Evolutionary conservation across 2,329 filamentous ascomycete genomes (phyloP), one percentile per base, ranked within the genome.

Genomic region (Fusarium sp.): DNA sequence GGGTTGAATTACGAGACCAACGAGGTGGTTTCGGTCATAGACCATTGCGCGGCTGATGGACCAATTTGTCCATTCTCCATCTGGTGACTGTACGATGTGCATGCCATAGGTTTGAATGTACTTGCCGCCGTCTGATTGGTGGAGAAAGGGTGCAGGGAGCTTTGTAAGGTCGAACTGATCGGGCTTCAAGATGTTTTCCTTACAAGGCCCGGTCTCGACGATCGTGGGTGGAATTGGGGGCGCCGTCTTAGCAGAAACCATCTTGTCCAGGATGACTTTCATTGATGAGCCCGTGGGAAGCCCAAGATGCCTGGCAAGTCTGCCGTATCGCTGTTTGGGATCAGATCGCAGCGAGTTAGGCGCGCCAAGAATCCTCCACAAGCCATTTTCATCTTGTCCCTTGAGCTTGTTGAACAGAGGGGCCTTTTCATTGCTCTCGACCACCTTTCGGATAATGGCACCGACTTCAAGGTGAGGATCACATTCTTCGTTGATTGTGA

Each of bases 101-200:
- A 84, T 81, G 2, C 81, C 81, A 36, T 78, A 80, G 0, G 81
- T 84, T 53, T 82, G 79, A 9, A 84, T 66, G 49, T 83, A 84
- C 46, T 79, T 80, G 0, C 82, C 81, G 0, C 81, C 81, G 45
- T 84, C 81, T 0, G 70, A 60, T 52, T 78, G 58, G 61, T 83
- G 78, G 0, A 83, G 64, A 6, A 75, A 39, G 0, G 80, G 81
- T 0, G 72, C 72, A 0, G 81, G 79, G 0, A 82, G 71, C 19
- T 64, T 68, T 0, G 70, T 76, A 1, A 84, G 72, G 19, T 67
- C 60, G 25, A 67, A 66, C 11, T 67, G 50, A 17, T 57, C 49
- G 0, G 45, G 39, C 2, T 46, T 50, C n/a, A 67, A 45, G 17
- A 47, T 23, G 23, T 62, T 44, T 15, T 67, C 63, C 41, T 67